phyloP scores from a whole-genome alignment of 352 stramenopile genomes.

The Phytophthora megakarya region DNA sequence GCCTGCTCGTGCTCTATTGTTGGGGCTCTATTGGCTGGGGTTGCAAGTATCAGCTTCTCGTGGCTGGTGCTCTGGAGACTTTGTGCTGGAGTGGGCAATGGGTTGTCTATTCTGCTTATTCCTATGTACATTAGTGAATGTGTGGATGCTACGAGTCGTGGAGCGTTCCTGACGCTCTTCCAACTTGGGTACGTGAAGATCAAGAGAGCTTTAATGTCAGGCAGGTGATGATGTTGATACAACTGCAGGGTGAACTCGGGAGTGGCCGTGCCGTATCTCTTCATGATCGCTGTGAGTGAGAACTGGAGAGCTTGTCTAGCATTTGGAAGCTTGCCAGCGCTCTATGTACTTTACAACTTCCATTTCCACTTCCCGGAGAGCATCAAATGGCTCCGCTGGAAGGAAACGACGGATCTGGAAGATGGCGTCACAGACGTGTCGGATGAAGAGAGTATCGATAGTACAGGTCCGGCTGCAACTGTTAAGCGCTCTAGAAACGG shows the following conservation, averaged over 20 bases:
- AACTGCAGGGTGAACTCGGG: constrained; percentile 73
- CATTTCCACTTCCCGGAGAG: constrained; percentile 77
- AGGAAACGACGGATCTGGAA: constrained; percentile 59
- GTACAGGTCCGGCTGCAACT: background rate
- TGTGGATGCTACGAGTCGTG: constrained; percentile 64
- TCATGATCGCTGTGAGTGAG: constrained; percentile 78
- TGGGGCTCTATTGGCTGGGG: constrained; percentile 58
- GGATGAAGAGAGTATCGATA: constrained; percentile 41
- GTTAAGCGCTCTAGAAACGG: constrained; percentile 30
- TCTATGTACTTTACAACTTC: constrained; percentile 83
- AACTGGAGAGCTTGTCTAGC: constrained; percentile 80
- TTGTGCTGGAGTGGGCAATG: constrained; percentile 78
- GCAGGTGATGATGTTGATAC: background rate
- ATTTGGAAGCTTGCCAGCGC: constrained; percentile 68
- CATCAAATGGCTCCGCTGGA: constrained; percentile 78
- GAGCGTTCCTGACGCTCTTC: constrained; percentile 76
- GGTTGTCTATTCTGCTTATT: constrained; percentile 83
- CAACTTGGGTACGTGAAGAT: constrained; percentile 66
- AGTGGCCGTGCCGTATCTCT: constrained; percentile 75
- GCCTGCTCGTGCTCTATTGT: constrained; percentile 75
- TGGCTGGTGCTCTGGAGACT: constrained; percentile 76
- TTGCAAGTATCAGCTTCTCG: constrained; percentile 58
- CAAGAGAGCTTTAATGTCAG: background rate
- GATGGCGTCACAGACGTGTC: constrained; percentile 41
- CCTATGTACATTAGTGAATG: constrained; percentile 91